Evolutionary conservation across 2,329 filamentous ascomycete species (phyloP).

Genomic region (Fusarium irregulare): DNA sequence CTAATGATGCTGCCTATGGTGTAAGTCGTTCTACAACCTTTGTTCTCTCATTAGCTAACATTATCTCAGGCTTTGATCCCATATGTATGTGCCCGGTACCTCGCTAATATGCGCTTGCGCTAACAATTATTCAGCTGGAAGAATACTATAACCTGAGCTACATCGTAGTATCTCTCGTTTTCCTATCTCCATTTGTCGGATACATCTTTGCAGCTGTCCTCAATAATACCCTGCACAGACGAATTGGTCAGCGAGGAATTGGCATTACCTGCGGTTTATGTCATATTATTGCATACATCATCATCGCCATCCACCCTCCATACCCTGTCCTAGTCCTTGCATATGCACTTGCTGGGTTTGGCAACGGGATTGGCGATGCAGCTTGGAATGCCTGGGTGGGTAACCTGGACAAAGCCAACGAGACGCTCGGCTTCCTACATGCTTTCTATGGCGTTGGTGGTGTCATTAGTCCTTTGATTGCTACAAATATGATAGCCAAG

Average conservation of each 20-base stretch:
- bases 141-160: slow-evolving; percentile 71
- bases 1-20: slow-evolving; percentile 69
- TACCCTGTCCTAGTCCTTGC: slow-evolving; percentile 74
- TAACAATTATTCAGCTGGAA: slow-evolving; percentile 38
- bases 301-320: slow-evolving; percentile 73
- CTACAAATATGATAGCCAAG: slow-evolving; percentile 76
- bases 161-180: slow-evolving; percentile 71
- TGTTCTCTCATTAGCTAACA: background rate
- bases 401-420: slow-evolving; percentile 75
- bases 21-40: slow-evolving; percentile 51
- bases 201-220: slow-evolving; percentile 70
- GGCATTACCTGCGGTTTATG: slow-evolving; percentile 68
- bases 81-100: slow-evolving; percentile 50
- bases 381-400: slow-evolving; percentile 69
- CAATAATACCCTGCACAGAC: slow-evolving; percentile 63
- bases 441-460: slow-evolving; percentile 76
- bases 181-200: slow-evolving; percentile 73
- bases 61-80: slow-evolving; percentile 59
- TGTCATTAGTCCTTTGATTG: slow-evolving; percentile 75
- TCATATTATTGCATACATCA: slow-evolving; percentile 72
- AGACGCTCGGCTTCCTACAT: slow-evolving; percentile 76
- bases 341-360: slow-evolving; percentile 75
- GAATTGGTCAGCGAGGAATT: slow-evolving; percentile 61
- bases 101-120: background rate
- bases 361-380: slow-evolving; percentile 72